These are phyloP conservation scores for Pseudohalonectria lignicola DNA, from an alignment of 2,329 filamentous ascomycete genomes.

Conservation along the genomic window DNA sequence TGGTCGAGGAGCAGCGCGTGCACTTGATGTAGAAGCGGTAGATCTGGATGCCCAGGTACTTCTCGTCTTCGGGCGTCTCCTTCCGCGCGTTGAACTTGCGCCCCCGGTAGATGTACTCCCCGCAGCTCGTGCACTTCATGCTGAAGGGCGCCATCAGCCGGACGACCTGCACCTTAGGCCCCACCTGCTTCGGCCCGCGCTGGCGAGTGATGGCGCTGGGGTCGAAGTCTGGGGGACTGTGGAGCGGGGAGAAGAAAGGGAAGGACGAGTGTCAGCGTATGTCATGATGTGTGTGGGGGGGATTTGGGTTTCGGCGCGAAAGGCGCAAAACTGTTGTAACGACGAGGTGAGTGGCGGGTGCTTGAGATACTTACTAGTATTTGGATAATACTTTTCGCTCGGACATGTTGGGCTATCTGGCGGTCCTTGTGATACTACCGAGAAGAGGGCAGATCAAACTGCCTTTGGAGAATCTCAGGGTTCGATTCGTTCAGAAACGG, in stretches of 20 bases:
- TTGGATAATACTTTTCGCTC: conserved; percentile 28
- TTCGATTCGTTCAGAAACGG: too few species aligned
- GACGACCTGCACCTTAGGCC: conserved; percentile 75
- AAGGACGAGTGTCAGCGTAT: background rate
- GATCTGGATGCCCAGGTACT: conserved; percentile 80
- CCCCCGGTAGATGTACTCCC: conserved; percentile 32
- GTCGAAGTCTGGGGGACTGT: conserved; percentile 69
- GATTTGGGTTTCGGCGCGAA: conserved; percentile 1
- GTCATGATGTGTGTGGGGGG: conserved; percentile 16
- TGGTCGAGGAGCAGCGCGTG: conserved; percentile 75
- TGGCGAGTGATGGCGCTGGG: conserved; percentile 66
- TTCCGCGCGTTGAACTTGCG: conserved; percentile 95
- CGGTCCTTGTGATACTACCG: too few species aligned
- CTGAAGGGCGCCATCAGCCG: conserved; percentile 83
- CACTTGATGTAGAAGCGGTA: conserved; percentile 88
- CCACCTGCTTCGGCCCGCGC: conserved; percentile 44
- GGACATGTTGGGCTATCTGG: conserved; percentile 20
- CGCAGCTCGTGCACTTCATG: conserved; percentile 51
- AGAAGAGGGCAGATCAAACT: too few species aligned
- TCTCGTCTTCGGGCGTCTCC: conserved; percentile 77
- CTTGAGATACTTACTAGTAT: conserved; percentile 2
- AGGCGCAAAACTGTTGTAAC: too few species aligned
- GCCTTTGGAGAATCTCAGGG: background rate
- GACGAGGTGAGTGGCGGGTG: background rate
- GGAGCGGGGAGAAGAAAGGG: background rate